A percentile compares a stretch with the other conserved stretches of the same genome.
Evolutionary conservation across 2,329 filamentous ascomycete species (phyloP).

Genomic region (Colletotrichum paranaense): DNA sequence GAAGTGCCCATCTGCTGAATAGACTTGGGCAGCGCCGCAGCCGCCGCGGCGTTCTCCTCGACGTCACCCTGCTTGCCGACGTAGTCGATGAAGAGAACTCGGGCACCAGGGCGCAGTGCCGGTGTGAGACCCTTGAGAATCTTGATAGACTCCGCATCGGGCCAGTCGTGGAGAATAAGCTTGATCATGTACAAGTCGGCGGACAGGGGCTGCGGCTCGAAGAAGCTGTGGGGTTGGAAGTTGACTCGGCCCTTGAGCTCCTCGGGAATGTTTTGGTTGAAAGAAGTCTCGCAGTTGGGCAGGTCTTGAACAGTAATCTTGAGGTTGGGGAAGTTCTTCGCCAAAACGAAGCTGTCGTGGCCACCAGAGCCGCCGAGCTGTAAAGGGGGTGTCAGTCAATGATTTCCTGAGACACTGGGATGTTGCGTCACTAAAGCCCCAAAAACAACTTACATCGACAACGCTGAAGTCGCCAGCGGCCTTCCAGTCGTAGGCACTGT

Average conservation of each 20-base stretch:
- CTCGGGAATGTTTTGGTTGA: constrained; percentile 47
- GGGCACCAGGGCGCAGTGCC: constrained; percentile 55
- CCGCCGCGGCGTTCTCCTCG: constrained; percentile 36
- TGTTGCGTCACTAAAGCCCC: not conserved
- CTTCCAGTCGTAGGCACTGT: constrained; percentile 50
- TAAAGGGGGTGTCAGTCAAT: constrained; percentile 9
- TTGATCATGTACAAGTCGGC: constrained; percentile 65
- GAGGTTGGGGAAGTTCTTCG: constrained; percentile 53
- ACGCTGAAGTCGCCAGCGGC: constrained; percentile 48
- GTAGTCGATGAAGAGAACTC: constrained; percentile 51
- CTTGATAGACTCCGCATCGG: constrained; percentile 53
- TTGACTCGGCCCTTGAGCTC: constrained; percentile 47
- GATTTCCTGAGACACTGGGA: not conserved
- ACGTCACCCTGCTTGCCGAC: constrained; percentile 48
- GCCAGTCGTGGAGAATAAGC: constrained; percentile 67
- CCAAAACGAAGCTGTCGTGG: constrained; percentile 53
- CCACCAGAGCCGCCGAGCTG: constrained; percentile 57
- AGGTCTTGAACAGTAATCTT: constrained; percentile 59
- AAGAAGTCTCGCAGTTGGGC: constrained; percentile 47
- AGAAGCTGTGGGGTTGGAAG: constrained; percentile 52
- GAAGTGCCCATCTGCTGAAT: constrained; percentile 52
- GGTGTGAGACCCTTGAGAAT: constrained; percentile 57
- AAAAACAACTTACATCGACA: constrained; percentile 51
- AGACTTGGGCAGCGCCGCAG: constrained; percentile 44
- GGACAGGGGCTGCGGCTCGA: constrained; percentile 49